Conservation (phyloP, 441 rosid genomes). For the Hura crepitans region DNA sequence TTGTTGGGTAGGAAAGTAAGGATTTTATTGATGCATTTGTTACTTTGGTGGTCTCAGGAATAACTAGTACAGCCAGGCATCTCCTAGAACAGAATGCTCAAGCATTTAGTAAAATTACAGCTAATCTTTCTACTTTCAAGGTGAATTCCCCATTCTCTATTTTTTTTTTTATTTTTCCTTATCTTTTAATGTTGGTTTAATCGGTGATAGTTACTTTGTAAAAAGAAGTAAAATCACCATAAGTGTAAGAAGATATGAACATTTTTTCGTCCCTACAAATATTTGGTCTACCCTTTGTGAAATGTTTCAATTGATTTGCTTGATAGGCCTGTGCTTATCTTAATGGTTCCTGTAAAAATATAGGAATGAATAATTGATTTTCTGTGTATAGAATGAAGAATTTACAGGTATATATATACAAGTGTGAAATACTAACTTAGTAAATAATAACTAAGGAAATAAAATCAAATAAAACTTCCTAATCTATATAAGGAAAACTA, state of each 20-base stretch:
- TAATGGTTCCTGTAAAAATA: background rate
- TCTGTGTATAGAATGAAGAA: background rate
- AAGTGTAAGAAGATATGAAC: background rate
- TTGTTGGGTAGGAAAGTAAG: slow-evolving; percentile 12
- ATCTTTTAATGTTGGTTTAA: slow-evolving; percentile 4
- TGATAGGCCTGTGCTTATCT: background rate
- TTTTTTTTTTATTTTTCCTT: background rate
- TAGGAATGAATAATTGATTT: too few species aligned
- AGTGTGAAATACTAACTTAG: too few species aligned
- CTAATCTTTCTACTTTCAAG: slow-evolving; percentile 66
- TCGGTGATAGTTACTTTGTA: background rate
- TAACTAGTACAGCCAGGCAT: slow-evolving; percentile 48
- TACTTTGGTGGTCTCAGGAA: slow-evolving; percentile 45
- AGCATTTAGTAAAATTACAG: slow-evolving; percentile 63
- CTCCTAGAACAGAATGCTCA: slow-evolving; percentile 72
- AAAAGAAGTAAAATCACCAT: background rate
- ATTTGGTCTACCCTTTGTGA: background rate
- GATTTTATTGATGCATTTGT: slow-evolving; percentile 18
- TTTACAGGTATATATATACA: too few species aligned
- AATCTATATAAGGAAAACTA: too few species aligned
- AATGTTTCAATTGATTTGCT: slow-evolving; percentile 5
- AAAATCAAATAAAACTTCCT: too few species aligned
- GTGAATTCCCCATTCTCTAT: slow-evolving; percentile 32
- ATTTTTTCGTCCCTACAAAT: background rate
- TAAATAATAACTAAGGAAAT: too few species aligned